A percentile compares a stretch with the other conserved stretches of the same genome.
Evolutionary conservation across 2,329 filamentous ascomycete species (phyloP).

Genomic region (Phyllosticta citriasiana): DNA sequence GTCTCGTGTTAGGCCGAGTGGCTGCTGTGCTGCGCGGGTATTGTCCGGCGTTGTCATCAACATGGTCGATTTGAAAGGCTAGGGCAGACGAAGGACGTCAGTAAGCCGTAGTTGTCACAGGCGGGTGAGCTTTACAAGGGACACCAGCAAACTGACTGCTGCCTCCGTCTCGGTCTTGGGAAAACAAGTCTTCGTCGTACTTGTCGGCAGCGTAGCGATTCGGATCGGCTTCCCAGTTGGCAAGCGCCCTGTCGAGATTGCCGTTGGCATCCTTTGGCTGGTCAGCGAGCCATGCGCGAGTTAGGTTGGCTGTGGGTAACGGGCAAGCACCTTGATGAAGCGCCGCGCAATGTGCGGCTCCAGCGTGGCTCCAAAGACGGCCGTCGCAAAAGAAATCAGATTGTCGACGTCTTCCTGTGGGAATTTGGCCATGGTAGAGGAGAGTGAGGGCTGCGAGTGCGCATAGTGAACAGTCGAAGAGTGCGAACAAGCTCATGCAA

Average conservation of each 20-base stretch:
- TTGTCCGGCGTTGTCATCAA: conserved; percentile 2
- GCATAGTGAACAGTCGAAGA: background rate
- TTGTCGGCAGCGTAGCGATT: conserved; percentile 6
- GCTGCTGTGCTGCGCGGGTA: conserved; percentile 10
- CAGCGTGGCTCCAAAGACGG: background rate
- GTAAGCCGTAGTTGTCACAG: background rate
- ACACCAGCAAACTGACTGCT: conserved; percentile 3
- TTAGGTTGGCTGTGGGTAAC: background rate
- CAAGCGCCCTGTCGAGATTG: conserved; percentile 3
- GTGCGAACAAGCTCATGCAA: background rate
- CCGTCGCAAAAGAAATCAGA: background rate
- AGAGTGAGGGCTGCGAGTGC: background rate
- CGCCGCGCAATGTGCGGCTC: conserved; percentile 1
- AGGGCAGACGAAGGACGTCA: background rate
- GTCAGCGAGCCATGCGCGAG: background rate
- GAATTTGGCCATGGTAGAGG: conserved; percentile 5
- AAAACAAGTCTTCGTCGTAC: conserved; percentile 9
- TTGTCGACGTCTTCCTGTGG: conserved; percentile 6
- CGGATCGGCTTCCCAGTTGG: conserved; percentile 8
- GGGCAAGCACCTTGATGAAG: conserved; percentile 1
- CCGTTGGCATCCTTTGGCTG: conserved; percentile 5
- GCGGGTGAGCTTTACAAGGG: conserved; percentile 6
- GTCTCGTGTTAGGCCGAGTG: conserved; percentile 10
- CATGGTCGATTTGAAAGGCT: conserved; percentile 10
- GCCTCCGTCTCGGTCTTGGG: conserved; percentile 11